Evolutionary conservation across 23 red algal species (phyloP), one percentile per base, ranked within the genome.

Genomic region (Rhodosorus marinus): DNA sequence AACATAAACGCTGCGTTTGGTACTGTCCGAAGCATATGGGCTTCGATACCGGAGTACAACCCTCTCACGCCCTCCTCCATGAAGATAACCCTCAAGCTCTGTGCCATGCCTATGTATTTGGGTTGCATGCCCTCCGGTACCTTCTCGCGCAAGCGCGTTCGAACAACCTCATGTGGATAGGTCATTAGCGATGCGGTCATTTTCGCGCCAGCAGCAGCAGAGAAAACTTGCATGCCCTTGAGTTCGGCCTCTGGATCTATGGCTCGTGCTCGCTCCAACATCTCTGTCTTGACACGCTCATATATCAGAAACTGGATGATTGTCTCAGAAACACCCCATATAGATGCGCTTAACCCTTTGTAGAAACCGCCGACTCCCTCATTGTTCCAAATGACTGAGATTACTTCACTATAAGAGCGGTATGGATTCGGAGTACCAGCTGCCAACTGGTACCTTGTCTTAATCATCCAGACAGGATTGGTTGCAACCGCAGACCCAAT

Each of bases 161-260:
- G 68, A 21, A 98, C 77, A 6, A 85, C 79, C 54, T 98, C 90
- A 62, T 98, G 90, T n/a, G 90, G 90, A 64, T 98, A 98, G n/a
- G 90, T 98, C 5, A 74, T 48, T 26, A 62, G 63, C 8, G 66
- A 75, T 0, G 90, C 90, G 4, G 86, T 32, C 21, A 98, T 40
- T 31, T 98, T 98, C 11, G 38, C 38, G 11, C 38, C 38, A 43
- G 11, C 38, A 11, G 38, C 38, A 17, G 38, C 38, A 43, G 11
- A 11, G n/a, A n/a, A n/a, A n/a, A n/a, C n/a, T n/a, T n/a, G n/a
- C n/a, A n/a, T n/a, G n/a, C n/a, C n/a, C 6, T 15, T 31, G 5
- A 59, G 54, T 29, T 59, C 21, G 35, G 30, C 59, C 41, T 26
- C 59, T 29, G 47, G 27, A 29, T 20, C 33, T 9, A 21, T 4